phyloP scores from a whole-genome alignment of 805 yeast species.

The Priceomyces carsonii region DNA sequence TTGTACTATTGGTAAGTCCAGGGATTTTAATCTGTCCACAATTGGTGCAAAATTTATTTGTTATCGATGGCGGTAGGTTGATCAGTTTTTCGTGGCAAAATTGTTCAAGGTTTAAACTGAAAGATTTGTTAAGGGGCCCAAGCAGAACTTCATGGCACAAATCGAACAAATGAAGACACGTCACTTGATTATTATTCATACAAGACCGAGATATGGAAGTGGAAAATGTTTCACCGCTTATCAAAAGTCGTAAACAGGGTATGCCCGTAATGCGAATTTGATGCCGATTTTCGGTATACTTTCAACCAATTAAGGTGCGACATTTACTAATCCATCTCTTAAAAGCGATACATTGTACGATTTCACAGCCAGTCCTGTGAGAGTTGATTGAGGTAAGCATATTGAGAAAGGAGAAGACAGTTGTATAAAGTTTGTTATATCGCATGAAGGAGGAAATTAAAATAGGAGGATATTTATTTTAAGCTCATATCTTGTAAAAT shows the following conservation, averaged over 20 bases:
- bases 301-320: too few relatives aligned
- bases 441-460: too few relatives aligned
- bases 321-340: too few relatives aligned
- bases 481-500: too few relatives aligned
- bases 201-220: neutral
- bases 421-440: too few relatives aligned
- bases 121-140: conserved; percentile 25
- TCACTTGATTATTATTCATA: conserved; percentile 16
- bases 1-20: conserved; percentile 29
- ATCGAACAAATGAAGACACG: conserved; percentile 28
- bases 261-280: too few relatives aligned
- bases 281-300: too few relatives aligned
- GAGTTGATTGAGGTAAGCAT: too few relatives aligned
- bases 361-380: too few relatives aligned
- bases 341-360: too few relatives aligned
- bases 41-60: conserved; percentile 26
- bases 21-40: conserved; percentile 37
- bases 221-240: neutral
- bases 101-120: conserved; percentile 21
- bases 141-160: conserved; percentile 28
- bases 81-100: conserved; percentile 24
- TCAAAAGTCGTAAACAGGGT: too few relatives aligned
- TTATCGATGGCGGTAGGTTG: conserved; percentile 26
- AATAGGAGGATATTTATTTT: neutral
- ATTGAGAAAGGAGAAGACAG: too few relatives aligned